These are phyloP conservation scores for Scutellaria barbata DNA, from an alignment of 257 asterid species.

Conservation along the genomic window DNA sequence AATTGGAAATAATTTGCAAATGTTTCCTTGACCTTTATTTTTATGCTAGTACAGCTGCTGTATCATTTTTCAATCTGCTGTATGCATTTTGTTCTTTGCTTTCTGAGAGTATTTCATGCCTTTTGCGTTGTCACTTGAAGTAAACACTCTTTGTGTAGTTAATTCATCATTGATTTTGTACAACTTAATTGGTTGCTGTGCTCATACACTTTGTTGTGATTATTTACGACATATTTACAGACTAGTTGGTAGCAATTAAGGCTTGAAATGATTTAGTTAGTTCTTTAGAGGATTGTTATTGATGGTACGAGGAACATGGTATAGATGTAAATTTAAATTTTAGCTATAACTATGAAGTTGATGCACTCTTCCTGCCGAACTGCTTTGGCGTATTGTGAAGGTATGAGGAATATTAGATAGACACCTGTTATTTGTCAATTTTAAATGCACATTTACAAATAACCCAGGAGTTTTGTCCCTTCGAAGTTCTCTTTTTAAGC, in stretches of 20 bases:
- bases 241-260: constrained; percentile 4
- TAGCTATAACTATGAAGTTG: constrained; percentile 17
- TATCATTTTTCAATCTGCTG: neutral
- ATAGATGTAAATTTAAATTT: constrained; percentile 24
- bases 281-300: constrained; percentile 24
- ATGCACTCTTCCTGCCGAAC: constrained; percentile 25
- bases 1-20: neutral
- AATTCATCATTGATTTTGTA: neutral
- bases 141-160: neutral
- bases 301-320: constrained; percentile 10
- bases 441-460: constrained; percentile 19
- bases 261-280: constrained; percentile 10
- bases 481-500: constrained; percentile 13
- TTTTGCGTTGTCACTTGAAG: constrained; percentile 6
- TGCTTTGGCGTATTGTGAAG: constrained; percentile 28
- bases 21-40: neutral
- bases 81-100: neutral
- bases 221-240: constrained; percentile 11
- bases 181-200: constrained; percentile 3
- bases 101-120: neutral
- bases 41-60: neutral
- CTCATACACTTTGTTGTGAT: neutral
- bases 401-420: constrained; percentile 23
- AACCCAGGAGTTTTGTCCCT: constrained; percentile 17
- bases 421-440: constrained; percentile 7